These are phyloP conservation scores for Cylindrotheca closterium DNA, from an alignment of 108 stramenopile genomes.

Conservation along the genomic window DNA sequence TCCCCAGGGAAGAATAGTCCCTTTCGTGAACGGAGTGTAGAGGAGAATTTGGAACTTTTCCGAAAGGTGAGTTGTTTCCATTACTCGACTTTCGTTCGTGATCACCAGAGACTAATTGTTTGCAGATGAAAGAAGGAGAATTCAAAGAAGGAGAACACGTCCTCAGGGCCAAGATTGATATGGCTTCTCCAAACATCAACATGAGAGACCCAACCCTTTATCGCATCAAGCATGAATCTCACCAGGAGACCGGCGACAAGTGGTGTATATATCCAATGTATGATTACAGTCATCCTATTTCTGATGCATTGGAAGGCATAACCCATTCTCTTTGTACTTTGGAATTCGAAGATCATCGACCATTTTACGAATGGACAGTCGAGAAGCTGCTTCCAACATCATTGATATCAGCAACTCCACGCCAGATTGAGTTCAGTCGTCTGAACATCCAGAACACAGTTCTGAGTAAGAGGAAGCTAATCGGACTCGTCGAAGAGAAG, in stretches of 20 bases:
- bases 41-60: slow-evolving; percentile 83
- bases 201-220: slow-evolving; percentile 90
- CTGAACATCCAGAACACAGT: slow-evolving; percentile 90
- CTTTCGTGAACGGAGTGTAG: slow-evolving; percentile 54
- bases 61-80: slow-evolving; percentile 42
- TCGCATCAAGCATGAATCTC: slow-evolving; percentile 88
- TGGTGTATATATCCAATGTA: slow-evolving; percentile 97
- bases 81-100: not conserved
- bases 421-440: slow-evolving; percentile 92
- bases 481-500: slow-evolving; percentile 78
- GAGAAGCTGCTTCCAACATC: slow-evolving; percentile 71
- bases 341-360: slow-evolving; percentile 93
- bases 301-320: slow-evolving; percentile 88
- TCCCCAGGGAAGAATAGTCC: slow-evolving; percentile 86
- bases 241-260: slow-evolving; percentile 86
- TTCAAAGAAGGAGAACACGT: slow-evolving; percentile 74
- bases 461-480: slow-evolving; percentile 85
- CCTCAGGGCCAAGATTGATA: slow-evolving; percentile 91
- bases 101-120: not conserved
- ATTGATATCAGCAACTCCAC: slow-evolving; percentile 62
- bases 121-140: slow-evolving; percentile 72
- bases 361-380: slow-evolving; percentile 90
- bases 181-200: slow-evolving; percentile 90
- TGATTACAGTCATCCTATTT: slow-evolving; percentile 91
- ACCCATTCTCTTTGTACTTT: slow-evolving; percentile 91